Evolutionary conservation across 768 basidiomycete genomes (phyloP), one percentile per base, ranked within the genome.

Genomic region (Rossbeevera mucosa): DNA sequence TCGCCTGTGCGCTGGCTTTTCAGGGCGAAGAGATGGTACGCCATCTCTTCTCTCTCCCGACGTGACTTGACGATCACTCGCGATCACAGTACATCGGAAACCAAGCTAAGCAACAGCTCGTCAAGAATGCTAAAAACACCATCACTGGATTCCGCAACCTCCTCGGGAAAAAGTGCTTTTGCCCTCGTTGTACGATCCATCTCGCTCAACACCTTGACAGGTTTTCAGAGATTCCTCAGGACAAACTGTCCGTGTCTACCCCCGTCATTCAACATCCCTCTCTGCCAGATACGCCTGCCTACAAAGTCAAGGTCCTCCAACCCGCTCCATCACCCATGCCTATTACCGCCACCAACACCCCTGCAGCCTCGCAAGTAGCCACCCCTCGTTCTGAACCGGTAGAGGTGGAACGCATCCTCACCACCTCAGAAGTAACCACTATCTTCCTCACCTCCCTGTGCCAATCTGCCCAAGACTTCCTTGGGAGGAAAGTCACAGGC

Each of bases 101-200:
- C 71, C 89, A 92, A 64, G 95, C 94, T 36, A 91, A 86, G 64
- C 86, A 83, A 3, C 96, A 98, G 65, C 85, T 97, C 33, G 91
- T 98, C 13, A 96, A 96, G 73, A 98, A 99, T 70, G 74, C 88
- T 0, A 78, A 85, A 62, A 98, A 99, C 68, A 95, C 94, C 16
- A 94, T 98, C 62, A 83, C 82, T n/a, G 91, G 88, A 2, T 98
- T 98, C 77, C 80, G 94, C 22, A 93, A 96, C 67, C 75, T 97
- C 7, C 75, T 99, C 24, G 95, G 95, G 50, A 91, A 93, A 77
- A 93, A 84, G 88, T 94, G 53, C 24, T 81, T 38, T 72, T n/a
- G 12, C 25, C n/a, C 30, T 14, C 13, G 33, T n/a, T 18, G 25
- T 44, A 22, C 28, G 9, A n/a, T 29, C 22, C 30, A 16, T 8